Evolutionary conservation across 1,139 yeast species (phyloP).

Genomic region (Suhomyces taliae): DNA sequence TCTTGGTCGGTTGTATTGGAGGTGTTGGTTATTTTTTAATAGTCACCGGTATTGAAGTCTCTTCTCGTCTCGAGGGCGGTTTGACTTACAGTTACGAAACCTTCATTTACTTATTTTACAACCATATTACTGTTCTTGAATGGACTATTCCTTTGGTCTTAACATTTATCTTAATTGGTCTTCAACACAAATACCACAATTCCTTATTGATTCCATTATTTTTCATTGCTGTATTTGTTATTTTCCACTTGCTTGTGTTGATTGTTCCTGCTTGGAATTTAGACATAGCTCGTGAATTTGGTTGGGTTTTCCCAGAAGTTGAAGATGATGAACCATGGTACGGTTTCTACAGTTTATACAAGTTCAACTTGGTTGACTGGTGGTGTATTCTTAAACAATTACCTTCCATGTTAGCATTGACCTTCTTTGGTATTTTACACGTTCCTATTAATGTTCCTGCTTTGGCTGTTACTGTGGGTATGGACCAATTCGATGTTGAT

Average conservation of each 20-base stretch:
- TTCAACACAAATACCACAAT: conserved; percentile 67
- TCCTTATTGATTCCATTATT: conserved; percentile 80
- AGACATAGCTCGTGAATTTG: conserved; percentile 59
- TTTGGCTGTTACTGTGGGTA: conserved; percentile 83
- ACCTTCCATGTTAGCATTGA: conserved; percentile 93
- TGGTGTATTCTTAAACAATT: conserved; percentile 61
- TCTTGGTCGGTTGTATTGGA: conserved; percentile 94
- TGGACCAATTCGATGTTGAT: conserved; percentile 86
- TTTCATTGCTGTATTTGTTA: conserved; percentile 67
- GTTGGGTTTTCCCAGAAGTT: conserved; percentile 82
- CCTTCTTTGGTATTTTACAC: conserved; percentile 92
- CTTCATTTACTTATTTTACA: conserved; percentile 44
- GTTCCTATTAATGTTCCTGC: conserved; percentile 99
- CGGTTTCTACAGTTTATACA: conserved; percentile 71
- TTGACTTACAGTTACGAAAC: conserved; percentile 63
- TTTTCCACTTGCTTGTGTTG: conserved; percentile 68
- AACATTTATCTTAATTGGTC: conserved; percentile 57
- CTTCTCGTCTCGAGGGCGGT: conserved; percentile 76
- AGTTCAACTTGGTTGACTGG: conserved; percentile 75
- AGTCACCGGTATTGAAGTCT: conserved; percentile 88
- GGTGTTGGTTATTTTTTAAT: conserved; percentile 95
- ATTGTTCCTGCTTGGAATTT: conserved; percentile 67
- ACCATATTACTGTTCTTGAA: conserved; percentile 49
- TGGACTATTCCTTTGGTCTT: conserved; percentile 73
- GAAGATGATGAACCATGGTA: conserved; percentile 83